Percentiles rank a stretch among this genome's conserved stretches.
These are phyloP conservation scores for Eutypa lata DNA, from an alignment of 2,329 filamentous ascomycete species.

Conservation along the genomic window DNA sequence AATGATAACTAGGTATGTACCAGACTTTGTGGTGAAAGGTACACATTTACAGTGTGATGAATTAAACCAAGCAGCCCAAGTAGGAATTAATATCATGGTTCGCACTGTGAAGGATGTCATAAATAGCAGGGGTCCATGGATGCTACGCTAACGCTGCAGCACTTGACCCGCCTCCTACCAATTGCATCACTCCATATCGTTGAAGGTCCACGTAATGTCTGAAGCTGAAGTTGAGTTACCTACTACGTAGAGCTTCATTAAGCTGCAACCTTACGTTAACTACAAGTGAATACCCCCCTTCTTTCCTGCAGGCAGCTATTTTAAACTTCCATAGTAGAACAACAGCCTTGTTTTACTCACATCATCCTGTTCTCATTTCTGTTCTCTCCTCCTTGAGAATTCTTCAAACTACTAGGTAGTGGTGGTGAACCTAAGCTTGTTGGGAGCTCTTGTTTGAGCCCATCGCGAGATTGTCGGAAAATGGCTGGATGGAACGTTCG, in stretches of 20 bases:
- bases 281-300: not conserved
- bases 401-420: not conserved
- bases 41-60: too few species aligned
- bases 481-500: conserved; percentile 29
- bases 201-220: not conserved
- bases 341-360: too few species aligned
- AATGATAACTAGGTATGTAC: too few species aligned
- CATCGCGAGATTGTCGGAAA: not conserved
- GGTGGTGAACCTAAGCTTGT: not conserved
- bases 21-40: too few species aligned
- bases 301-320: too few species aligned
- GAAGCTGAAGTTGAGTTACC: not conserved
- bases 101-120: too few species aligned
- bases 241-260: not conserved
- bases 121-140: too few species aligned
- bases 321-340: too few species aligned
- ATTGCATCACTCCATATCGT: not conserved
- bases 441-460: not conserved
- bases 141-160: too few species aligned
- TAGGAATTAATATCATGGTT: too few species aligned
- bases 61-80: too few species aligned
- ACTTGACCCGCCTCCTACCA: not conserved
- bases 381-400: not conserved
- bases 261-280: not conserved
- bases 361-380: too few species aligned